phyloP scores from a whole-genome alignment of 768 basidiomycete species.

The Amanita pallidorosea region DNA sequence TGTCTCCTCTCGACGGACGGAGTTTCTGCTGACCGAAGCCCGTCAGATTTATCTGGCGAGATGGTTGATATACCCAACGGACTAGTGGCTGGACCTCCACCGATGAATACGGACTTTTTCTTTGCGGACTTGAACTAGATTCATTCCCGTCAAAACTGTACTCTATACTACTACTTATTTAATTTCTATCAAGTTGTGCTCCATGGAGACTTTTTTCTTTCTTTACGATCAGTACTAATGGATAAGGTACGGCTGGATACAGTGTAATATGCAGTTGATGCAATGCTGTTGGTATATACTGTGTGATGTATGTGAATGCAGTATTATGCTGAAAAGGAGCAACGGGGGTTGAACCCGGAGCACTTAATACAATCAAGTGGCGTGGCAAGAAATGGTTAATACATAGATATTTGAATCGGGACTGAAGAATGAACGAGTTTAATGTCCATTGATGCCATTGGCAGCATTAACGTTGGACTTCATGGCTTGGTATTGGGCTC shows the following conservation, averaged over 20 bases:
- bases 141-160: neutral
- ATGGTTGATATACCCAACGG: conserved; percentile 83
- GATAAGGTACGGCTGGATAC: neutral
- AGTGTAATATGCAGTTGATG: conserved; percentile 16
- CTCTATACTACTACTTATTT: neutral
- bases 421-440: conserved; percentile 1
- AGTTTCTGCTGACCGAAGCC: neutral
- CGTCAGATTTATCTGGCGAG: conserved; percentile 75
- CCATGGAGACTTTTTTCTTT: neutral
- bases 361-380: conserved; percentile 15
- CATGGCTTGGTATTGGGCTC: conserved; percentile 42
- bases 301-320: conserved; percentile 3
- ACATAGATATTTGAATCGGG: conserved; percentile 6
- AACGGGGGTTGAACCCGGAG: conserved; percentile 85
- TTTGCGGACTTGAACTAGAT: conserved; percentile 54
- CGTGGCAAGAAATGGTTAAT: conserved; percentile 11
- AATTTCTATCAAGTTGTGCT: neutral
- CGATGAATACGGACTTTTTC: conserved; percentile 74
- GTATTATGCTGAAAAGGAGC: conserved; percentile 17
- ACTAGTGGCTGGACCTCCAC: conserved; percentile 67
- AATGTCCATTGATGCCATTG: conserved; percentile 39
- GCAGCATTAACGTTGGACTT: conserved; percentile 23
- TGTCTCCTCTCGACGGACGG: neutral
- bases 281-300: conserved; percentile 8
- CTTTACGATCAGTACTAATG: neutral